Evolutionary conservation across 768 basidiomycete genomes (phyloP).

Genomic region (Cyclocybe cylindracea): DNA sequence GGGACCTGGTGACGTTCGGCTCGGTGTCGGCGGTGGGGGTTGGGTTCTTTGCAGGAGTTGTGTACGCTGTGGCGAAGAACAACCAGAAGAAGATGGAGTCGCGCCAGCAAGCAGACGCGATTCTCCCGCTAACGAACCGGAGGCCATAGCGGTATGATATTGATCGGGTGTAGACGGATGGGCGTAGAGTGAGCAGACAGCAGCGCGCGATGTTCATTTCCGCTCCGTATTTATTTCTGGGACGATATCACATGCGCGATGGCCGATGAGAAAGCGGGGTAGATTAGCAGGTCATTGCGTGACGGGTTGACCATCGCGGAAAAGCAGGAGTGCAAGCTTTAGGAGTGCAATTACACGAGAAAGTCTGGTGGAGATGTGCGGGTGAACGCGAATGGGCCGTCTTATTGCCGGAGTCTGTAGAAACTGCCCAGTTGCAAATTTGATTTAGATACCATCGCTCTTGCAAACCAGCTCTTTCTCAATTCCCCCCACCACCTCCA

Average conservation of each 20-base stretch:
- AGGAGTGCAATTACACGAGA: background rate
- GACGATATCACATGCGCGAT: no score
- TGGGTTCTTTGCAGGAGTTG: constrained; percentile 89
- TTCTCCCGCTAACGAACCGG: constrained; percentile 63
- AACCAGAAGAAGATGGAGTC: constrained; percentile 82
- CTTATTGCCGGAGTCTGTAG: constrained; percentile 21
- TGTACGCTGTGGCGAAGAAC: constrained; percentile 94
- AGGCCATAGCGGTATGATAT: constrained; percentile 28
- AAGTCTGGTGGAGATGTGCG: constrained; percentile 21
- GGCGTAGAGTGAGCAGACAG: constrained; percentile 8
- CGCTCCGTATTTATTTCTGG: constrained; percentile 16
- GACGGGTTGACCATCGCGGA: no score
- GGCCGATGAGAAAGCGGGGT: no score
- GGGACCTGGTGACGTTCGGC: constrained; percentile 83
- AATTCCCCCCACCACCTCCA: background rate
- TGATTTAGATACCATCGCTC: background rate
- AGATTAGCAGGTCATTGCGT: no score
- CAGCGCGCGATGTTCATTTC: constrained; percentile 6
- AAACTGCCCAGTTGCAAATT: background rate
- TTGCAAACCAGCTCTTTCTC: background rate
- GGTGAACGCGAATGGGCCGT: constrained; percentile 20
- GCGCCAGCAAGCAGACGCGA: constrained; percentile 46
- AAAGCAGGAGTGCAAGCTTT: no score
- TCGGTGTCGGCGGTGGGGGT: constrained; percentile 85
- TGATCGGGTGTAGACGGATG: constrained; percentile 18